phyloP scores from a whole-genome alignment of 306 rosid genomes.

The Bauhinia variegata region DNA sequence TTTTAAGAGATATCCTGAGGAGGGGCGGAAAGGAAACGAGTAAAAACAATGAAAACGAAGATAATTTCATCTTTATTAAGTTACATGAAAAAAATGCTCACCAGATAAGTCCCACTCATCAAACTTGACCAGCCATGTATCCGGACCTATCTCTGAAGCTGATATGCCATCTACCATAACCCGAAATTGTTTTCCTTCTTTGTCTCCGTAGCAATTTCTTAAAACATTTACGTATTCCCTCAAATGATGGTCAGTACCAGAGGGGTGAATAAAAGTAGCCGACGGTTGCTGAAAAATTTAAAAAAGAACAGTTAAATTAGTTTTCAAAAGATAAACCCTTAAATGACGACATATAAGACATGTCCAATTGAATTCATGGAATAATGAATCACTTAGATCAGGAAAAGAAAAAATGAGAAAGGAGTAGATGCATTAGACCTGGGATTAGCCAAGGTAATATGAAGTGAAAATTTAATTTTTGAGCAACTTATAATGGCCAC shows the following conservation, averaged over 20 bases:
- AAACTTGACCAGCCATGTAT: constrained; percentile 74
- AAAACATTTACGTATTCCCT: constrained; percentile 42
- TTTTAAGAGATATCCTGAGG: background rate
- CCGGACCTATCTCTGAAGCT: constrained; percentile 54
- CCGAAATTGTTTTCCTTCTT: constrained; percentile 68
- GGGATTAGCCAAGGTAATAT: background rate
- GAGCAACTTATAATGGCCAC: background rate
- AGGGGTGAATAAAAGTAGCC: constrained; percentile 63
- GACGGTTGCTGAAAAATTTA: constrained; percentile 55
- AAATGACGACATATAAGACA: constrained; percentile 5
- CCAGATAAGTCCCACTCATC: constrained; percentile 77
- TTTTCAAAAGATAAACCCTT: constrained; percentile 17
- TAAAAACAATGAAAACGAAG: constrained; percentile 19
- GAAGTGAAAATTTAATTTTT: constrained; percentile 6
- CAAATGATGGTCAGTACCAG: constrained; percentile 59
- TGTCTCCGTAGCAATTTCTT: constrained; percentile 63
- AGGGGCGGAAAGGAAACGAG: constrained; percentile 13
- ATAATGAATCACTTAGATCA: background rate
- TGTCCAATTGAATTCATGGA: background rate
- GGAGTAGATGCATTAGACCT: background rate
- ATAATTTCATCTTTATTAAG: constrained; percentile 6
- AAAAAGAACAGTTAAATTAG: constrained; percentile 29
- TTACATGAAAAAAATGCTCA: constrained; percentile 28
- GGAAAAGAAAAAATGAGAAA: constrained; percentile 1
- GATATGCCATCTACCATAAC: constrained; percentile 71